phyloP scores from a whole-genome alignment of 1,284 basidiomycete genomes.

The Cutaneotrichosporon daszewskae region DNA sequence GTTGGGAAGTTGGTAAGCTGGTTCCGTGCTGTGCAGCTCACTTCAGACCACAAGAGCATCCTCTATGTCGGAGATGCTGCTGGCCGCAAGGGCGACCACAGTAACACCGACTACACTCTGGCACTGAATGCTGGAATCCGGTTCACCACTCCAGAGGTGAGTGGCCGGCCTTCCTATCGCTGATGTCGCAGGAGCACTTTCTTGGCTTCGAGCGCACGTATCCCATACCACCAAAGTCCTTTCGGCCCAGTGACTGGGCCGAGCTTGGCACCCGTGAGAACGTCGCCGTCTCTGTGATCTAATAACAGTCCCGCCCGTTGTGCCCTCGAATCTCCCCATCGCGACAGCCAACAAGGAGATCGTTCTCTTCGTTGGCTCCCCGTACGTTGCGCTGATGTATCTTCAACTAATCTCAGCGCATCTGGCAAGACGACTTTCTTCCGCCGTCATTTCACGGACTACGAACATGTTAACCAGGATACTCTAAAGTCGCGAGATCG shows the following conservation, averaged over 20 bases:
- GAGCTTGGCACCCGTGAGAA: conserved; percentile 5
- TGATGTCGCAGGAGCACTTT: conserved; percentile 56
- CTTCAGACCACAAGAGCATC: conserved; percentile 58
- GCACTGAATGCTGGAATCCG: conserved; percentile 66
- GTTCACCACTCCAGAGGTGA: conserved; percentile 66
- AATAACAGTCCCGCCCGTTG: conserved; percentile 54
- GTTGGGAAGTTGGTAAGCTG: conserved; percentile 60
- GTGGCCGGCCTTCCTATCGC: conserved; percentile 6
- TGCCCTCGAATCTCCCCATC: conserved; percentile 61
- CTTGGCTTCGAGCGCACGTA: conserved; percentile 52
- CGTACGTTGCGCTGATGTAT: conserved; percentile 40
- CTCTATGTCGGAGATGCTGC: conserved; percentile 90
- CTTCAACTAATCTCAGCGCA: conserved; percentile 47
- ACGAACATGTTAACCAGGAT: conserved; percentile 83
- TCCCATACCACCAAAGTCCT: conserved; percentile 36
- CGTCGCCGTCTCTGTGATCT: background rate
- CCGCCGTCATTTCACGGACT: conserved; percentile 63
- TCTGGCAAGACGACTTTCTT: conserved; percentile 84
- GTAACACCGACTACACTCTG: conserved; percentile 77
- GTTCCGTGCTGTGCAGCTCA: background rate
- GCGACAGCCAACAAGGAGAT: conserved; percentile 55
- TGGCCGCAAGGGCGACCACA: conserved; percentile 55
- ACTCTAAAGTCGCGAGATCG: conserved; percentile 62
- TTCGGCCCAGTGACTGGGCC: conserved; percentile 24
- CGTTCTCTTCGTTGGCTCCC: conserved; percentile 81